Conservation (phyloP, 768 basidiomycete species). For the Pleurotus tuoliensis region DNA sequence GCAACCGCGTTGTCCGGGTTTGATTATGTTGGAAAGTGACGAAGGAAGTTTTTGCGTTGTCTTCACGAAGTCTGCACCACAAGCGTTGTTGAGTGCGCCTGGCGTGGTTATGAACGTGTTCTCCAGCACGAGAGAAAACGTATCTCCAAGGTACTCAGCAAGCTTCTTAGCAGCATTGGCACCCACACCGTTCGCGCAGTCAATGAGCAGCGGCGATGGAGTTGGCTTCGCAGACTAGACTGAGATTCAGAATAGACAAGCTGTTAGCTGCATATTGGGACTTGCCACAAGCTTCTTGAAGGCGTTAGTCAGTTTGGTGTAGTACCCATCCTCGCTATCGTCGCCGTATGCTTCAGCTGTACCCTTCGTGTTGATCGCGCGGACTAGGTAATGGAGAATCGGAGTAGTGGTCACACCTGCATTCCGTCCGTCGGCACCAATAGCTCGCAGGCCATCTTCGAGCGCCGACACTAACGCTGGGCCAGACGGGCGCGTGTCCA, state of each 20-base stretch:
- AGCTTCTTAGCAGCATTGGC: slow-evolving; percentile 66
- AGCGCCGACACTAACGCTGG: slow-evolving; percentile 70
- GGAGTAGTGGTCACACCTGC: slow-evolving; percentile 91
- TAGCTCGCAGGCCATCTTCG: slow-evolving; percentile 75
- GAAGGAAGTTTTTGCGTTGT: slow-evolving; percentile 86
- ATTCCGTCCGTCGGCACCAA: slow-evolving; percentile 65
- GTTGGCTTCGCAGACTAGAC: slow-evolving; percentile 55
- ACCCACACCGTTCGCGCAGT: slow-evolving; percentile 99
- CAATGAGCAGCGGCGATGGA: slow-evolving; percentile 67
- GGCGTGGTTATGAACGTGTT: slow-evolving; percentile 63
- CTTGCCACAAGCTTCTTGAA: slow-evolving; percentile 87
- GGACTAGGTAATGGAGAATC: slow-evolving; percentile 91
- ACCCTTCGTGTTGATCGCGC: slow-evolving; percentile 82
- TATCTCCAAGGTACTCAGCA: slow-evolving; percentile 51
- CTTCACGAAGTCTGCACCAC: slow-evolving; percentile 97
- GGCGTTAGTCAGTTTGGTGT: slow-evolving; percentile 71
- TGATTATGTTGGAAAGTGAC: slow-evolving; percentile 57
- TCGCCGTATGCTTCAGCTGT: slow-evolving; percentile 76
- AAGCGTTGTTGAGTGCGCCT: slow-evolving; percentile 78
- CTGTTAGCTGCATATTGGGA: slow-evolving; percentile 10
- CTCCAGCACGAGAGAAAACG: slow-evolving; percentile 60
- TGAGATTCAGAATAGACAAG: slow-evolving; percentile 3
- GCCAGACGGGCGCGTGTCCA: slow-evolving; percentile 92
- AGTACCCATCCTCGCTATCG: slow-evolving; percentile 81
- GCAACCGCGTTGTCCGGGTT: slow-evolving; percentile 78